phyloP scores from a whole-genome alignment of 495 filamentous ascomycete genomes.

The Talaromyces adpressus region DNA sequence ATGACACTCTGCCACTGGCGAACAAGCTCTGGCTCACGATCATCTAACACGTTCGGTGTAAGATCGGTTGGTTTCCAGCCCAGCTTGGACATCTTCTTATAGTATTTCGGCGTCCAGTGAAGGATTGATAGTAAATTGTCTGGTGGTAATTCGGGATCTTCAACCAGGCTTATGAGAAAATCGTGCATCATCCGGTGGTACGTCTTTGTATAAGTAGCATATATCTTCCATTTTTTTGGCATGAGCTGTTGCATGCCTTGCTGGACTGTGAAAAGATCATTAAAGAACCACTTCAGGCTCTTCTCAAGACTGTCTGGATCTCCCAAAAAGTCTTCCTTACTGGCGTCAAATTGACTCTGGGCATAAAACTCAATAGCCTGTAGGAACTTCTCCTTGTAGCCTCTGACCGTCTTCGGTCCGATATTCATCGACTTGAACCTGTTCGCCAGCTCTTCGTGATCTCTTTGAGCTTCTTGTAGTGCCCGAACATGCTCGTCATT shows the following conservation, averaged over 20 bases:
- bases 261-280: constrained; percentile 87
- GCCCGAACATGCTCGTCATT: constrained; percentile 86
- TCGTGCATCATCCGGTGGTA: constrained; percentile 95
- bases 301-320: constrained; percentile 83
- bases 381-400: constrained; percentile 94
- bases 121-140: constrained; percentile 83
- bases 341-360: constrained; percentile 65
- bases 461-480: constrained; percentile 86
- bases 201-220: constrained; percentile 78
- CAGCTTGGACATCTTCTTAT: constrained; percentile 88
- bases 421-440: constrained; percentile 92
- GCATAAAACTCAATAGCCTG: constrained; percentile 68
- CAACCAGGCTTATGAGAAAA: constrained; percentile 71
- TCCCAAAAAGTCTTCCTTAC: constrained; percentile 66
- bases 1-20: constrained; percentile 91
- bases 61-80: constrained; percentile 69
- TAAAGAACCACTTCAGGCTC: constrained; percentile 89
- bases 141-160: constrained; percentile 70
- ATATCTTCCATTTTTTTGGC: constrained; percentile 97
- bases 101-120: constrained; percentile 93
- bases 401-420: constrained; percentile 82
- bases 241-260: constrained; percentile 82
- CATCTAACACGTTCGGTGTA: constrained; percentile 76
- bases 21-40: constrained; percentile 79
- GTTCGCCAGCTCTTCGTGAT: constrained; percentile 87